Evolutionary conservation across 2,329 filamentous ascomycete genomes (phyloP), one percentile per base, ranked within the genome.

Genomic region (Lachnellula cervina): DNA sequence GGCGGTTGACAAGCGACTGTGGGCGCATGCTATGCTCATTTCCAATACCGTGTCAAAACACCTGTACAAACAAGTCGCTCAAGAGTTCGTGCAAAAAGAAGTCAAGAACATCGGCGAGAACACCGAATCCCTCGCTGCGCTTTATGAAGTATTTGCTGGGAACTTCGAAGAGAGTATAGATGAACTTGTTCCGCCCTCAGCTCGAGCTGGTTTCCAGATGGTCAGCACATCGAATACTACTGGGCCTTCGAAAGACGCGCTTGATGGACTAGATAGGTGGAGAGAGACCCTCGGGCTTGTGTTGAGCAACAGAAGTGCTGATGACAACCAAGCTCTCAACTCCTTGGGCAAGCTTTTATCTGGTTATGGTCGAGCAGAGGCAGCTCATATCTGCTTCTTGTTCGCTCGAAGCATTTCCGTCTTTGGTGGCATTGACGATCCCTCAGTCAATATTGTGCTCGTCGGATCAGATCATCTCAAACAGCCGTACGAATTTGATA

Each of bases 91-190:
- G 17, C 87, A 91, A 63, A 92, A 95, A 66, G 94, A 99, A 70
- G 90, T 99, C 54, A 95, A 94, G 69, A 87, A 87, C 51, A 77
- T 86, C 3, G 85, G 89, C 2, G 84, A 86, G 52, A 89, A 88
- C 64, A 91, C 91, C 52, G 89, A 97, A 71, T 89, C 93, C 2
- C 78, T 99, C 46, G 92, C 93, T 32, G 90, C 93, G 0, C 75
- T 99, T 3, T 99, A 99, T 71, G 90, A 96, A 68, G 86, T 97
- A 0, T 86, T 99, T 58, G 94, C 92, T 23, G 93, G 94, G 0
- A 99, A 97, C 68, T 84, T 88, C 56, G 92, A 97, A 62, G 94
- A 99, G 64, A 95, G 91, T 62, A 86, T 97, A 16, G 94, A 99
- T 70, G 92, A 97, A 71, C 84, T 99, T 54, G 94, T 99, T 1